A percentile compares a stretch with the other conserved stretches of the same genome.
These are phyloP conservation scores for Aspergillus ibericus DNA, from an alignment of 2,329 filamentous ascomycete species.

Conservation along the genomic window DNA sequence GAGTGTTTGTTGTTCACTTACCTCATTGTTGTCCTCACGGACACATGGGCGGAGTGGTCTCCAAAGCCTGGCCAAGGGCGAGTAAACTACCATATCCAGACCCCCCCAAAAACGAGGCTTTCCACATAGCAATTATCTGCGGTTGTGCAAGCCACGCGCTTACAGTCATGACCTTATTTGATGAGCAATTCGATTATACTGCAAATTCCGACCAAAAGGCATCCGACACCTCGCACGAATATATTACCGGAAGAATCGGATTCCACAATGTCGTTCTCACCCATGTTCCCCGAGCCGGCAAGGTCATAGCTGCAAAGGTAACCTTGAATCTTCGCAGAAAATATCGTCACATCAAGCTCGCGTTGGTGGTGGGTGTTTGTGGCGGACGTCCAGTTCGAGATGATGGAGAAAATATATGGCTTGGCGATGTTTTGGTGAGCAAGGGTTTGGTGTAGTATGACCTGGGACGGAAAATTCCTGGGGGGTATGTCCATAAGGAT, in stretches of 20 bases:
- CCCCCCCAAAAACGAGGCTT: no score
- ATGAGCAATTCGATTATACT: neutral
- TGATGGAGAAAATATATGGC: neutral
- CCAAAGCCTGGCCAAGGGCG: no score
- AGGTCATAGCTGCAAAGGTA: neutral
- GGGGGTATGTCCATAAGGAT: no score
- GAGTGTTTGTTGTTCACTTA: no score
- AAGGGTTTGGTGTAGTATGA: neutral
- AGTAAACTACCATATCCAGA: no score
- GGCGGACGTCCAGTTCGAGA: neutral
- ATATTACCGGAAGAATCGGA: neutral
- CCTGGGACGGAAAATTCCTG: no score
- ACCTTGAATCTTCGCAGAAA: neutral
- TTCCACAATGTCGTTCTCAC: neutral
- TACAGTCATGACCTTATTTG: neutral
- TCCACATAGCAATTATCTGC: no score
- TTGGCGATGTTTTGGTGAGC: neutral
- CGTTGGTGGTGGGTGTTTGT: neutral
- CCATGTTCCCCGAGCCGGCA: neutral
- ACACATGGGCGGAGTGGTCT: no score
- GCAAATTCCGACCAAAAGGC: neutral
- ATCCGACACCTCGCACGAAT: neutral
- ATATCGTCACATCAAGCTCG: neutral
- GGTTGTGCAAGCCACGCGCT: neutral
- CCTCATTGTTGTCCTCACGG: no score